Base-by-base conservation (phyloP, 805 yeast species). In the Brettanomyces sp. region DNA sequence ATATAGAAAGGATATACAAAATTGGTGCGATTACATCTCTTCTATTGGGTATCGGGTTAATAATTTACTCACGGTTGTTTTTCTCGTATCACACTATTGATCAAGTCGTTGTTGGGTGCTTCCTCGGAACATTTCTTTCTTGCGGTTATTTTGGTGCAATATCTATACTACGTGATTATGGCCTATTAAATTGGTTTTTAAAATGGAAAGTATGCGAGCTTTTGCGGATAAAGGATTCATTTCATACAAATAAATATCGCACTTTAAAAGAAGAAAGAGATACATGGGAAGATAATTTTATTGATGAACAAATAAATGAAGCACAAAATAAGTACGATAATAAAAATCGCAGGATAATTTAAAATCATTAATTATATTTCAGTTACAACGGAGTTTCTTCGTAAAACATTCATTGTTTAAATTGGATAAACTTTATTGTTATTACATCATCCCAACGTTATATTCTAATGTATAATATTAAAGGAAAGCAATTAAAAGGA, bases 81-180 rank as follows among this genome's bases (percentile, higher is more conserved):
- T 67, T 93, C 45, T 71, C 75, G 48, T 91, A 93, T 59, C 99
- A 91, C 64, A 74, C 85, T 21, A 45, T 66, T 14, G 67, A 67
- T 22, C 99, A 93, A 63, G 93, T 90, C 1, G 40, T 73, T 9
- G 84, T 83, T 5, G 99, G 99, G 0, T 63, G 74, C 3, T 49
- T 72, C 6, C 60, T 84, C 5, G 98, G 99, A 0, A 53, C 67
- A 0, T 54, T 74, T 0, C 56, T 79, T 7, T 95, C 93, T 0
- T 52, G 76, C 5, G 49, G 61, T 0, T 88, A 82, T 67, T 85
- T 77, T 55, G 49, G 73, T 4, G 58, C 72, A 1, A 73, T 76
- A 4, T 66, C 77, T 0, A 47, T 82, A 5, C 63, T 77, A 4
- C 72, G 96, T 50, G 85, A 80, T 46, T 53, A 76, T 14, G 95